Evolutionary conservation across 2,329 filamentous ascomycete genomes (phyloP).

Genomic region (Tolypocladium paradoxum): DNA sequence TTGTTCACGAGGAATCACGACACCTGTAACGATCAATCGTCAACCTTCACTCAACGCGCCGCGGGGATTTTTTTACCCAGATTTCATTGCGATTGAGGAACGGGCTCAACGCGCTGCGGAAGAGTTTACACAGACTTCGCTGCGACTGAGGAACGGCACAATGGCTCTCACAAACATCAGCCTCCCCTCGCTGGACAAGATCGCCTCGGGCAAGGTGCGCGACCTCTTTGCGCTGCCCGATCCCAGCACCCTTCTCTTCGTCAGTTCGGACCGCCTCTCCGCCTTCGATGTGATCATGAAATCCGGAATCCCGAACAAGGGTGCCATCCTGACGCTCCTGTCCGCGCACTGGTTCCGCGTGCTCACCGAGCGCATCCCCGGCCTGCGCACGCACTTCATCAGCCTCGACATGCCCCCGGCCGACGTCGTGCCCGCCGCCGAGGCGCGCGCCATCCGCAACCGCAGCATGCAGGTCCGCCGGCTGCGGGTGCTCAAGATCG

Average conservation of each 20-base stretch:
- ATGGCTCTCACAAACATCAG: constrained; percentile 16
- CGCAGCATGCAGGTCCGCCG: constrained; percentile 71
- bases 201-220: constrained; percentile 56
- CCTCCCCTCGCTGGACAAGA: constrained; percentile 21
- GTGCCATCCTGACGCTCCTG: constrained; percentile 34
- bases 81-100: too few species aligned
- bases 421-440: constrained; percentile 21
- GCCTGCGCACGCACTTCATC: constrained; percentile 41
- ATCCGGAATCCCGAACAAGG: constrained; percentile 51
- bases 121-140: background rate
- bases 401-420: constrained; percentile 27
- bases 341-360: constrained; percentile 44
- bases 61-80: too few species aligned
- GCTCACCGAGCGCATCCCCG: constrained; percentile 31
- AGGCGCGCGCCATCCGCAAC: constrained; percentile 43
- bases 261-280: constrained; percentile 82
- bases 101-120: too few species aligned
- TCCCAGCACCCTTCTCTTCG: constrained; percentile 58
- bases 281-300: constrained; percentile 88
- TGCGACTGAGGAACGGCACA: background rate
- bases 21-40: too few species aligned
- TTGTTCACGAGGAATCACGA: background rate
- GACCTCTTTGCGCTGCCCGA: constrained; percentile 68
- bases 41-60: background rate
- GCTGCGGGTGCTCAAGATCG: constrained; percentile 13